phyloP scores from a whole-genome alignment of 805 yeast genomes.

The Starmerella apis region DNA sequence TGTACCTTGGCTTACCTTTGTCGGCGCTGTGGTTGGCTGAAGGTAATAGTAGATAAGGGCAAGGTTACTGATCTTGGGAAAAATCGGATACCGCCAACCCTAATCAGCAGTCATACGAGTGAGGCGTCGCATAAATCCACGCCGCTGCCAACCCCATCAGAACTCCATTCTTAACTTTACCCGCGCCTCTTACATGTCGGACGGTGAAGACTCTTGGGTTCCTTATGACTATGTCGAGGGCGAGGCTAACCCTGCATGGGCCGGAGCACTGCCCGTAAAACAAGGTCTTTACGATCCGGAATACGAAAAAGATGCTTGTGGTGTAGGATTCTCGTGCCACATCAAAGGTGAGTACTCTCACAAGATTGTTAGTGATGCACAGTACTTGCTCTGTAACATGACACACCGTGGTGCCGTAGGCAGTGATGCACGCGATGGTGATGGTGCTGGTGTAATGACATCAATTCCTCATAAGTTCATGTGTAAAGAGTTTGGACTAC shows the following conservation, averaged over 20 bases:
- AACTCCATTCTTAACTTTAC: not conserved
- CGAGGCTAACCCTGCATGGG: constrained; percentile 82
- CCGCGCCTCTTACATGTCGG: constrained; percentile 3
- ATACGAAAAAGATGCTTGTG: constrained; percentile 92
- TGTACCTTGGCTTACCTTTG: not conserved
- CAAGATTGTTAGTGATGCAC: constrained; percentile 86
- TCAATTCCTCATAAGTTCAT: constrained; percentile 86
- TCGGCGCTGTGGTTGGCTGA: constrained; percentile 2
- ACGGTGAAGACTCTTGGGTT: constrained; percentile 23
- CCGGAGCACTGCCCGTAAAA: constrained; percentile 70
- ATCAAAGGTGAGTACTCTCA: constrained; percentile 81
- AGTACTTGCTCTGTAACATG: constrained; percentile 82
- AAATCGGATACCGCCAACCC: constrained; percentile 4
- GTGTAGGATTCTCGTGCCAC: constrained; percentile 95
- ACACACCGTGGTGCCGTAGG: constrained; percentile 98
- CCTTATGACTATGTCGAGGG: constrained; percentile 60
- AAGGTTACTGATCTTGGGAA: constrained; percentile 5
- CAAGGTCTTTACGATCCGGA: constrained; percentile 92
- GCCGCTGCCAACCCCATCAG: not conserved
- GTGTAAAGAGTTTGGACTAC: constrained; percentile 68
- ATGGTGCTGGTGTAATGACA: constrained; percentile 95
- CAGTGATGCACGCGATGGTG: constrained; percentile 91
- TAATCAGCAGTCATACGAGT: not conserved
- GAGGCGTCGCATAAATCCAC: constrained; percentile 1
- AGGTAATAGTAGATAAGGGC: not conserved